phyloP scores from a whole-genome alignment of 176 grass and related monocot genomes.

The Aegilops sharonensis region DNA sequence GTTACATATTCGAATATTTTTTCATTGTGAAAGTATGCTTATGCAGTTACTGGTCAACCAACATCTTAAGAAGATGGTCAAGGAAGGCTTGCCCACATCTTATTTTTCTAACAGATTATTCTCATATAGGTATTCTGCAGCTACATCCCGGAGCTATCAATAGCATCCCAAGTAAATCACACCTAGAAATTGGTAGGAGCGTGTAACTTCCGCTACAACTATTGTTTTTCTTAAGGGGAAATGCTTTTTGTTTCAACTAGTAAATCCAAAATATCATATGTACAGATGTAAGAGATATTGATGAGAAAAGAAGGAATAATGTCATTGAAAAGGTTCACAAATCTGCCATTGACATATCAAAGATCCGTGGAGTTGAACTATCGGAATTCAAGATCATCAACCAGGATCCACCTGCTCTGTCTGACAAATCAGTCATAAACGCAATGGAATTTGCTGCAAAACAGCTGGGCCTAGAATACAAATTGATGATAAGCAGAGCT shows the following conservation, averaged over 20 bases:
- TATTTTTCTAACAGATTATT: conserved; percentile 29
- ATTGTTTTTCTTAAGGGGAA: neutral
- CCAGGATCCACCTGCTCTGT: conserved; percentile 83
- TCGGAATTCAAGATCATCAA: conserved; percentile 89
- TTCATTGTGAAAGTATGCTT: neutral
- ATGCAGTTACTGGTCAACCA: neutral
- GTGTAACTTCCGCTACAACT: conserved; percentile 8
- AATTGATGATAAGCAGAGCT: conserved; percentile 93
- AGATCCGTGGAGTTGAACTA: conserved; percentile 55
- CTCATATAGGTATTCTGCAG: conserved; percentile 77
- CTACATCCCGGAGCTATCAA: conserved; percentile 96
- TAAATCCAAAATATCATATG: conserved; percentile 19
- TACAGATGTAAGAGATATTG: conserved; percentile 79
- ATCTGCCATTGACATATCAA: conserved; percentile 68
- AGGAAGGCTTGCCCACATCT: neutral
- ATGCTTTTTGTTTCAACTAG: neutral
- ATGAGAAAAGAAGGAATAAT: conserved; percentile 79
- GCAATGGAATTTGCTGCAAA: conserved; percentile 65
- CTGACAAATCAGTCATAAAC: conserved; percentile 65
- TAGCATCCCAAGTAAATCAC: conserved; percentile 98
- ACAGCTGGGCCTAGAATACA: conserved; percentile 65
- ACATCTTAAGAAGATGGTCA: neutral
- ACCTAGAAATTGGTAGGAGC: conserved; percentile 85
- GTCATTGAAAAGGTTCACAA: conserved; percentile 73
- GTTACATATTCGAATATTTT: neutral